A percentile compares a stretch with the other conserved stretches of the same genome.
Evolutionary conservation across 257 asterid species (phyloP).

Genomic region (Penstemon barbatus): DNA sequence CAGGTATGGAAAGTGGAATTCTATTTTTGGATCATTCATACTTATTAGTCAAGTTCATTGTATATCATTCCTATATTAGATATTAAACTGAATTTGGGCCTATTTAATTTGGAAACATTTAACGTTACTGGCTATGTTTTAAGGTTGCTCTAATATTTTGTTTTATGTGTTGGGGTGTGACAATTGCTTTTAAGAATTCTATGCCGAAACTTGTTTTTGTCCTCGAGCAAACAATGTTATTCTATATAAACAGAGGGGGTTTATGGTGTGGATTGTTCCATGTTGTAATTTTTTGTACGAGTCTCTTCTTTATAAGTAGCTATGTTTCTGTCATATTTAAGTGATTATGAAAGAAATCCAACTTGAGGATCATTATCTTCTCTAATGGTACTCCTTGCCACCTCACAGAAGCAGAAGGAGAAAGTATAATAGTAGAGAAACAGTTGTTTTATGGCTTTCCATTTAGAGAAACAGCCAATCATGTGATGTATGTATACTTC

Average conservation of each 20-base stretch:
- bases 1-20: constrained; percentile 52
- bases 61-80: not conserved
- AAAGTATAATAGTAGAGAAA: constrained; percentile 8
- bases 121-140: not conserved
- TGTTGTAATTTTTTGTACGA: not conserved
- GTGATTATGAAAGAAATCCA: constrained; percentile 11
- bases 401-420: not conserved
- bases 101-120: not conserved
- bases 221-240: constrained; percentile 1
- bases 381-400: constrained; percentile 1
- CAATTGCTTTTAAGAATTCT: constrained; percentile 3
- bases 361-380: not conserved
- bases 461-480: not conserved
- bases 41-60: not conserved
- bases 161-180: not conserved
- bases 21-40: not conserved
- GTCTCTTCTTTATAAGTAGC: not conserved
- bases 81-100: constrained; percentile 12
- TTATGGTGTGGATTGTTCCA: not conserved
- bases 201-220: constrained; percentile 8
- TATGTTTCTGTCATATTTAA: not conserved
- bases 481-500: not conserved
- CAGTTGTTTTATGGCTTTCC: not conserved
- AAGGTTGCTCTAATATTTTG: not conserved
- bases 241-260: not conserved